phyloP scores from a whole-genome alignment of 75 land plant genomes.

The Azolla pinnata region DNA sequence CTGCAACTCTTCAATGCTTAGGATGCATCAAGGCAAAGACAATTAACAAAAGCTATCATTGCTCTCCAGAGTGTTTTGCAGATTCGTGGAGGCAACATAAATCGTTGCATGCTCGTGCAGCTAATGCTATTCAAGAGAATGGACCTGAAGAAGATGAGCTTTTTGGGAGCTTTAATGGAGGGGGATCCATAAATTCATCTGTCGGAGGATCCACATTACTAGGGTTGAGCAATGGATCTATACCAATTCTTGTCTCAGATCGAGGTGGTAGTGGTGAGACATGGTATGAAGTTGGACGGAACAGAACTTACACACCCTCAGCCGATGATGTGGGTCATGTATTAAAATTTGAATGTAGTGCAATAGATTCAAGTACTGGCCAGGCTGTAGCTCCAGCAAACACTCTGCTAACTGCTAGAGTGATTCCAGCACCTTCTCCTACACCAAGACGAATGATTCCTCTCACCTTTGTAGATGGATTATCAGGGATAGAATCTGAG shows the following conservation, averaged over 20 bases:
- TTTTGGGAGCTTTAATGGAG: conserved; percentile 9
- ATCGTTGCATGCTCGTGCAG: conserved; percentile 25
- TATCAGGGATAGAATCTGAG: conserved; percentile 29
- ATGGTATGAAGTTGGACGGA: conserved; percentile 67
- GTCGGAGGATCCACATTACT: background rate
- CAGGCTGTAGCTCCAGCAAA: conserved; percentile 15
- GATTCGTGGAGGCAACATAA: conserved; percentile 41
- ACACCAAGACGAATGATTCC: background rate
- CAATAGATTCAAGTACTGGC: conserved; percentile 34
- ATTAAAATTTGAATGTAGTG: conserved; percentile 72
- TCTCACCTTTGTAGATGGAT: conserved; percentile 13
- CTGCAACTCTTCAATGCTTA: conserved; percentile 33
- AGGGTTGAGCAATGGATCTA: background rate
- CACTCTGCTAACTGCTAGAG: conserved; percentile 39
- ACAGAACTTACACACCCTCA: conserved; percentile 65
- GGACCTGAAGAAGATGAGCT: background rate
- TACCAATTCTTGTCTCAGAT: conserved; percentile 10
- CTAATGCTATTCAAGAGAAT: conserved; percentile 1
- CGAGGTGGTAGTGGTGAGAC: conserved; percentile 49
- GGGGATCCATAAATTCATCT: background rate
- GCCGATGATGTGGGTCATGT: conserved; percentile 70
- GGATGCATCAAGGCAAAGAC: conserved; percentile 31
- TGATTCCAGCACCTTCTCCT: conserved; percentile 50
- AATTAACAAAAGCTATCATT: conserved; percentile 33
- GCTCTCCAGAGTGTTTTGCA: conserved; percentile 30